Evolutionary conservation across 179 eudicot species (phyloP), one percentile per base, ranked within the genome.

Genomic region (Gypsophila paniculata): DNA sequence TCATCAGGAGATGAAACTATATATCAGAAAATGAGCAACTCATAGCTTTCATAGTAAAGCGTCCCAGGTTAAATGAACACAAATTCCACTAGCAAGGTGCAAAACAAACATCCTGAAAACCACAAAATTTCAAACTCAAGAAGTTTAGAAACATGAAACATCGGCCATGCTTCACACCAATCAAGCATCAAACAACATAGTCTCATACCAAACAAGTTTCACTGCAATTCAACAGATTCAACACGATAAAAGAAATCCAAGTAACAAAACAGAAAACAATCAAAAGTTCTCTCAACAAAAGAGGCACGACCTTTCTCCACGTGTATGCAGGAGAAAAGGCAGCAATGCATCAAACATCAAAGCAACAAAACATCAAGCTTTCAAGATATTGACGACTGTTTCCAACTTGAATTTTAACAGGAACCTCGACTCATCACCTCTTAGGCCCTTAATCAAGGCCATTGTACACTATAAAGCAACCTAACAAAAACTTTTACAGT

Each of bases 301-400:
- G 9, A 21, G 34, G 44, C 61, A 52, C 29, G 8, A 18, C 22
- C 26, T 42, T 0, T 21, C 39, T 26, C 15, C 32, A 39, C 34
- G 5, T 62, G 5, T 38, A 51, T 25, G 49, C 22, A 25, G 44
- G 57, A 21, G 44, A 74, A 36, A 63, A 18, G 48, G 21, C 52
- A 73, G 13, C 65, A 65, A 65, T 51, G 22, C 22, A 51, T 60
- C 46, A 62, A 44, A 51, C n/a, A n/a, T n/a, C n/a, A 5, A 44
- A 44, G 15, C 57, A 14, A 1, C 60, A 19, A 44, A 44, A 52
- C 57, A 14, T 17, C 60, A 55, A 18, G 25, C n/a, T 55, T 55
- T 52, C 57, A 52, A 18, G 60, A 8, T 19, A 15, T n/a, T n/a
- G 25, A 55, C 1, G 49, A 6, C 7, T 1, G n/a, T 55, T 55